Conservation (phyloP, 2,329 filamentous ascomycete genomes). For the Dothideomycetes sp. region DNA sequence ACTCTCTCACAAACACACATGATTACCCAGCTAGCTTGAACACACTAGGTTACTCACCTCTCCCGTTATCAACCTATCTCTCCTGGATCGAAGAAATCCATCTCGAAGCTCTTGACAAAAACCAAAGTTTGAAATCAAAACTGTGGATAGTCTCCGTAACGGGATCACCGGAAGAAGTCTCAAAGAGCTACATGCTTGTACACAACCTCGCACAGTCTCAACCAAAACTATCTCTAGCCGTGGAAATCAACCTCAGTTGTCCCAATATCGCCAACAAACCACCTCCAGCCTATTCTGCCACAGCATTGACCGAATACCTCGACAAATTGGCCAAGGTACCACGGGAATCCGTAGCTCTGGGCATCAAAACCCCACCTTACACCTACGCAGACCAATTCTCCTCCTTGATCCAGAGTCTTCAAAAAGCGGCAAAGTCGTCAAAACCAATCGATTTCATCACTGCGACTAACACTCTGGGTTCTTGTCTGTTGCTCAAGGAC, state of each 20-base stretch:
- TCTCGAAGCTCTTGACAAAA: slow-evolving; percentile 54
- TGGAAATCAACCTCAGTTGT: slow-evolving; percentile 72
- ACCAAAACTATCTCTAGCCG: slow-evolving; percentile 47
- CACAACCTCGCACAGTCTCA: slow-evolving; percentile 25
- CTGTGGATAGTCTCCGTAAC: slow-evolving; percentile 64
- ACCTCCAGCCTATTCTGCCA: slow-evolving; percentile 59
- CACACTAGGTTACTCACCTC: slow-evolving; percentile 64
- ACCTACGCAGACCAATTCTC: slow-evolving; percentile 60
- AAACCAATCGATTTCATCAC: slow-evolving; percentile 59
- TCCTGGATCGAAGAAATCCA: slow-evolving; percentile 36
- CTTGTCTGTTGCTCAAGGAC: slow-evolving; percentile 48
- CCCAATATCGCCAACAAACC: slow-evolving; percentile 62
- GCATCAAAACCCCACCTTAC: slow-evolving; percentile 69
- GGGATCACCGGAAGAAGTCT: slow-evolving; percentile 50
- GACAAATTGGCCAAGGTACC: slow-evolving; percentile 29
- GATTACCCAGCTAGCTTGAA: slow-evolving; percentile 42
- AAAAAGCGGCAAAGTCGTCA: slow-evolving; percentile 21
- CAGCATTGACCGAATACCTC: slow-evolving; percentile 48
- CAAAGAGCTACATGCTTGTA: slow-evolving; percentile 47
- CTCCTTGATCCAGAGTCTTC: slow-evolving; percentile 46
- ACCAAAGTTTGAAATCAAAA: slow-evolving; percentile 43
- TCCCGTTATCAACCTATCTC: slow-evolving; percentile 52
- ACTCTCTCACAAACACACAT: slow-evolving; percentile 10
- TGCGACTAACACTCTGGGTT: slow-evolving; percentile 65
- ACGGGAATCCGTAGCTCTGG: slow-evolving; percentile 38